Percentiles rank a stretch among this genome's conserved stretches.
Evolutionary conservation across 2,329 filamentous ascomycete genomes (phyloP).

Genomic region (Monilinia vaccinii-corymbosi): DNA sequence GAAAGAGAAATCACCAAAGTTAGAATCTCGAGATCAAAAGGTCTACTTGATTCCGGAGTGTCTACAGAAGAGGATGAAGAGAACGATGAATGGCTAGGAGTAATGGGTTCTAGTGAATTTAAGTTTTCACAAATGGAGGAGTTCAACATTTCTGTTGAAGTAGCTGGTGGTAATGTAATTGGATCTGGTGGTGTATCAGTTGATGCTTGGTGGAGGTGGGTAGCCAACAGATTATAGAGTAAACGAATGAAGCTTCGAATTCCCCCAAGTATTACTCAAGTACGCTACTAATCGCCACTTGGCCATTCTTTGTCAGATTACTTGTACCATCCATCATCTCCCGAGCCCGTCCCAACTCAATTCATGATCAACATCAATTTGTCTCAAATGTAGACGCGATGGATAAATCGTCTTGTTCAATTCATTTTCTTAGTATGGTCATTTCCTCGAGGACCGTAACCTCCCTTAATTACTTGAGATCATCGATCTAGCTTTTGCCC

Average conservation of each 20-base stretch:
- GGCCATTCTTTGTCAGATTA: neutral
- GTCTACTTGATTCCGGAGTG: conserved; percentile 73
- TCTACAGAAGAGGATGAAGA: conserved; percentile 53
- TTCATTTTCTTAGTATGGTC: neutral
- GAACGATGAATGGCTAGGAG: conserved; percentile 76
- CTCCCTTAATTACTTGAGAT: too few relatives aligned
- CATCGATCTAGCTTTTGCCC: neutral
- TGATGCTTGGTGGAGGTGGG: conserved; percentile 85
- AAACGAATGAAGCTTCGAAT: conserved; percentile 12
- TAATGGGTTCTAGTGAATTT: conserved; percentile 70
- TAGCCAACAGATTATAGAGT: conserved; percentile 70
- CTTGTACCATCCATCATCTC: too few relatives aligned
- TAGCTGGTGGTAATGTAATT: conserved; percentile 64
- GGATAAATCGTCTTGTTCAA: neutral
- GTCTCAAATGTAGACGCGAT: neutral
- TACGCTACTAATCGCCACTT: neutral
- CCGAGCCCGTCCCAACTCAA: too few relatives aligned
- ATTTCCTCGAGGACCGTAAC: neutral
- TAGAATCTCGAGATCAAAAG: conserved; percentile 66
- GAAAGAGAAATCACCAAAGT: conserved; percentile 77
- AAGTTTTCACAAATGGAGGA: conserved; percentile 75
- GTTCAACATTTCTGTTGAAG: conserved; percentile 68
- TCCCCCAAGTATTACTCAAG: too few relatives aligned
- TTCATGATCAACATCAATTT: neutral
- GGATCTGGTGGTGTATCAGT: conserved; percentile 57